Evolutionary conservation across 1,284 basidiomycete species (phyloP), one percentile per base, ranked within the genome.

Genomic region (Microbotryomycetes sp.): DNA sequence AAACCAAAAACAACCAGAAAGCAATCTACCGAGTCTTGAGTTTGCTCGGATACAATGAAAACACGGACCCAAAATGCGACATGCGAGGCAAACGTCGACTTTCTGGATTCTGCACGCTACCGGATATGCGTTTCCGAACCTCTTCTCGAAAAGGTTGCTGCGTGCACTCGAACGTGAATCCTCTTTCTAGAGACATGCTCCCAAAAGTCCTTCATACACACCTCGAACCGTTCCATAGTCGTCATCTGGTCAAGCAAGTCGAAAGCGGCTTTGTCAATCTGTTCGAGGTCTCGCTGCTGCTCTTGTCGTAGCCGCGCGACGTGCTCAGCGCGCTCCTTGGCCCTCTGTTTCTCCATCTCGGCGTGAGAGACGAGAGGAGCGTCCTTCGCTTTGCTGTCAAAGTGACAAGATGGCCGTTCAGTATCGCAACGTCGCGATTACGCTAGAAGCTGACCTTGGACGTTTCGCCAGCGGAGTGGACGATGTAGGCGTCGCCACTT

Each of bases 181-280:
- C n/a, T n/a, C n/a, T n/a, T n/a, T n/a, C n/a, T n/a, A n/a, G n/a
- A n/a, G n/a, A n/a, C n/a, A n/a, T n/a, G n/a, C n/a, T n/a, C n/a
- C n/a, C n/a, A n/a, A n/a, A n/a, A n/a, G n/a, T n/a, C n/a, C n/a
- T n/a, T n/a, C n/a, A n/a, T 1, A 46, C 54, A 52, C 51, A 35
- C 62, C 62, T 60, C 59, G 49, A 54, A 62, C 24, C 6, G 35
- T 45, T n/a, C 35, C 61, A 54, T 60, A 27, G 52, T 23, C 24
- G 21, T 35, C n/a, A 28, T 28, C 53, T 56, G 61, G 54, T 41
- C 62, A 48, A 48, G 53, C 18, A 46, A 35, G 53, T 45, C 58
- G 13, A 45, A 45, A 45, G 47, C 55, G 35, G 45, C 21, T 48
- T 50, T 5, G 45, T n/a, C 30, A 31, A 45, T 26, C 15, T 29